Base-by-base conservation (phyloP, 106 monocot genomes). In the Dendrobium nobile region DNA sequence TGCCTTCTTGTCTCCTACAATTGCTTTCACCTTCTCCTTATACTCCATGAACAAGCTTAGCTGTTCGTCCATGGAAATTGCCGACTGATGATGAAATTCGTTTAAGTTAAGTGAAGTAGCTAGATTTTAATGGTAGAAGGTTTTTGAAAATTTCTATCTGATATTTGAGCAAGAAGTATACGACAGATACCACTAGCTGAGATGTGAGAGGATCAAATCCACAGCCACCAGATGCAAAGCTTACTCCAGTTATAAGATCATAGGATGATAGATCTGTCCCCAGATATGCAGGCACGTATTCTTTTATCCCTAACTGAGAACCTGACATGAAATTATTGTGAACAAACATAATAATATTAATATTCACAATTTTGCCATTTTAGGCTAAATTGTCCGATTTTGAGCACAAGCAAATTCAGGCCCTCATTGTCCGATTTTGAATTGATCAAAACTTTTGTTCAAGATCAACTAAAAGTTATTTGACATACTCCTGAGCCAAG, bases 191-290 rank as follows among this genome's bases (percentile, higher is more conserved):
- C 84, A 78, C 84, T 4, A 92, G 6, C 18, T 80, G 67, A 4
- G 91, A 67, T 8, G 96, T 96, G 58, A 93, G 83, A 9, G 96
- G 96, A 68, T 96, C 96, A 75, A 79, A 93, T 76, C 93, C 96
- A 9, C 80, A 77, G 0, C 86, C 96, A 18, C 93, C 93, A 3
- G 93, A 96, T n/a, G 96, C 96, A 43, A 96, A 96, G 86, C 93
- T 96, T 4, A 96, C 90, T 20, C 96, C 93, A 17, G 93, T 96
- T 67, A 90, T 78, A 26, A 96, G 86, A 18, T 96, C 96, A 45
- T 96, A 47, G 4, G 85, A 80, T 20, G 18, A 45, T 1, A 93
- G 82, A 4, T 84, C 26, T 0, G 80, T 81, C 19, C 85, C 88
- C 9, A 92, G 77, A 80, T 96, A 96, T 9, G 93, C 87, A 1